Conservation (phyloP, 306 rosid species). For the Acacia confusa region DNA sequence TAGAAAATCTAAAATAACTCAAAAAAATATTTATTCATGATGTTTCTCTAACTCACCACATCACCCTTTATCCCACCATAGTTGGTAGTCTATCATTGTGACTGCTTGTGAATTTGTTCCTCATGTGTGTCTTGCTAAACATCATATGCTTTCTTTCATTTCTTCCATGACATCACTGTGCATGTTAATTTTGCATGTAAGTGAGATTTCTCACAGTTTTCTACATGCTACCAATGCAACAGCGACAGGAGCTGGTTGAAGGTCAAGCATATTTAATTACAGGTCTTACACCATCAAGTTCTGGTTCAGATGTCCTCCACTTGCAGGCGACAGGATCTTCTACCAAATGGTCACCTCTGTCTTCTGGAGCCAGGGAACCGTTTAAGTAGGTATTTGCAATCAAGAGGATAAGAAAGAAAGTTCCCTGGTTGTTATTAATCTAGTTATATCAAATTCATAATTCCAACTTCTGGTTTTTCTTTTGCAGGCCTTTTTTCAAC, state of each 20-base stretch:
- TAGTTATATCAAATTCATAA: constrained; percentile 23
- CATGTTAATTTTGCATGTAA: neutral
- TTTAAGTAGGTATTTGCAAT: constrained; percentile 52
- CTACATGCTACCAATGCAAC: constrained; percentile 38
- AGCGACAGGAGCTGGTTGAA: constrained; percentile 79
- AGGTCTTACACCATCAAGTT: constrained; percentile 65
- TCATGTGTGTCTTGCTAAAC: neutral
- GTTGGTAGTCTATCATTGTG: neutral
- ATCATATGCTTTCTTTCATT: neutral
- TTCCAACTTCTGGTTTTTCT: constrained; percentile 22
- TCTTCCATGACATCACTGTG: neutral
- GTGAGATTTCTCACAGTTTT: constrained; percentile 5
- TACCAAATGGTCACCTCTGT: constrained; percentile 70
- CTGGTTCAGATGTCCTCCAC: constrained; percentile 56
- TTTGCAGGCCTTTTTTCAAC: constrained; percentile 63
- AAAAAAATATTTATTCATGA: no score
- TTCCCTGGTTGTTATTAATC: neutral
- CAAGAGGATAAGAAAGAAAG: neutral
- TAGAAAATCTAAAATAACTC: no score
- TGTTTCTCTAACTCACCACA: no score
- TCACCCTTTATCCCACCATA: no score
- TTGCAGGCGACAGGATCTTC: constrained; percentile 74
- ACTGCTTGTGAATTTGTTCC: neutral
- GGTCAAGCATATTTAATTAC: constrained; percentile 74
- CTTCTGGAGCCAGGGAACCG: constrained; percentile 46